Percentiles rank a stretch among this genome's conserved stretches.
phyloP scores from a whole-genome alignment of 108 stramenopile species.

The Nitzschia putrida region DNA sequence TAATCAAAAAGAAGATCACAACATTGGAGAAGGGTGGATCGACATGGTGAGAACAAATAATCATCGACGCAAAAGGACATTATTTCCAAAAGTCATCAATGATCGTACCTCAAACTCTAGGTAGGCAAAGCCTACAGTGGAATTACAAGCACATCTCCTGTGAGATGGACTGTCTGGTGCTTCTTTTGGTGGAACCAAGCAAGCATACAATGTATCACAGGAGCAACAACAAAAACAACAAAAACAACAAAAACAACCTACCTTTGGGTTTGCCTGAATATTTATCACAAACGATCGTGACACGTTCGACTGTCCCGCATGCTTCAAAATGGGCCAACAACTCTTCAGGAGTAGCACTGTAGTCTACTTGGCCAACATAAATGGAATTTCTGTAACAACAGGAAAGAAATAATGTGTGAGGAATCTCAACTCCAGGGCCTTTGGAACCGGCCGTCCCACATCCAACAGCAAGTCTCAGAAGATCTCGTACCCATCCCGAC shows the following conservation, averaged over 20 bases:
- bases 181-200: background rate
- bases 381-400: constrained; percentile 51
- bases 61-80: background rate
- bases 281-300: constrained; percentile 98
- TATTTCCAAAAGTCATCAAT: background rate
- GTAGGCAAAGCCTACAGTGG: constrained; percentile 64
- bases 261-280: constrained; percentile 91
- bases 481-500: constrained; percentile 33
- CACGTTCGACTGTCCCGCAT: constrained; percentile 96
- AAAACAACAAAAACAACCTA: constrained; percentile 24
- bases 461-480: background rate
- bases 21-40: background rate
- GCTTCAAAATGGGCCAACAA: constrained; percentile 91
- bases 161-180: background rate
- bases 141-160: constrained; percentile 11
- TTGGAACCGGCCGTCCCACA: no score
- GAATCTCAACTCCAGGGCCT: no score
- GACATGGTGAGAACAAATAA: background rate
- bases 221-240: background rate
- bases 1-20: background rate
- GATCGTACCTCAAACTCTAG: constrained; percentile 80
- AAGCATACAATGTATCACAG: background rate
- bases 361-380: constrained; percentile 98
- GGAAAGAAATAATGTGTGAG: background rate
- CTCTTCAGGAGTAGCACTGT: constrained; percentile 94